Base-by-base conservation (phyloP, 2,329 filamentous ascomycete genomes). In the Sporothrix humicola region DNA sequence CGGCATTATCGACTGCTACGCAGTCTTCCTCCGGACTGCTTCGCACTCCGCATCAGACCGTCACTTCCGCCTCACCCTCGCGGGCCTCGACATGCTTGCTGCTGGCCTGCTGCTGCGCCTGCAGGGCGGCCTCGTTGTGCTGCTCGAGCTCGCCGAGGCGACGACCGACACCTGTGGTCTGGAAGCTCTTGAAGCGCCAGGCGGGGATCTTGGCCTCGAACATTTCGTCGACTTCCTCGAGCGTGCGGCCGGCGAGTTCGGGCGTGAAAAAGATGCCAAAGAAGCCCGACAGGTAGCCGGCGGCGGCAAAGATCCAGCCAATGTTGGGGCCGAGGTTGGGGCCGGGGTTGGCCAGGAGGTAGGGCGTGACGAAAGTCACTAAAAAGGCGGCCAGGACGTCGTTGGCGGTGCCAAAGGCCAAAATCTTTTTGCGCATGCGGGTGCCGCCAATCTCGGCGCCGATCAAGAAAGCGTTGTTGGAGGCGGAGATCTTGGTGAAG, bases 11-110 rank as follows among this genome's bases (percentile, higher is more conserved):
- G 31, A 37, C 31, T 37, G 31, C 31, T 37, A 2, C 31, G 31
- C 2, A 37, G 31, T 37, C 31, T 37, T 37, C 31, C 7, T 37
- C 5, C 31, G 31, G 31, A 37, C 2, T 37, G 31, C 31, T 37
- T 37, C 31, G 31, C n/a, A 20, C 52, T 9, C 5, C 52, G 10
- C 10, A 48, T 88, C 86, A 63, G 1, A 42, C 58, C 4, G 56
- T 58, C 56, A 42, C 66, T 26, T 42, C 42, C 48, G 68, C 8
- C 48, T 37, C 48, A 37, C 59, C 69, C 3, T 26, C 42, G 9
- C 15, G 63, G n/a, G 37, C 42, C 5, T 68, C 63, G 42, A 68
- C 63, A 44, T 68, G 63, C 63, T 68, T 68, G 63, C 42, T 50
- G 12, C 42, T 50, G 46, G 42, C 63, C 42, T 68, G 63, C 65